Base-by-base conservation (phyloP, 495 filamentous ascomycete genomes). In the Xylaria grammica region DNA sequence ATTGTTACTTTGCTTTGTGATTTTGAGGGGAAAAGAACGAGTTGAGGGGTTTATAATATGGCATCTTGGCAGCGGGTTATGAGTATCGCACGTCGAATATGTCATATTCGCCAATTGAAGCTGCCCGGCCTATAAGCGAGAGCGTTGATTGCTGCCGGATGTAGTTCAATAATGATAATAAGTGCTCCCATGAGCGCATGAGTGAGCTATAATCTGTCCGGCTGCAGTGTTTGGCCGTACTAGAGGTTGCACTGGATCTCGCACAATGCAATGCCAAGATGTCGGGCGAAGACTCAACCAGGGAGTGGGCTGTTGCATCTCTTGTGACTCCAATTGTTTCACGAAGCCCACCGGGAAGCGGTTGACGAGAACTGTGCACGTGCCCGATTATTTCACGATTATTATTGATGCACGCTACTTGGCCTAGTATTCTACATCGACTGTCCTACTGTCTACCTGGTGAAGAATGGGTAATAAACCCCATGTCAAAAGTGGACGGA, bases 281-380 rank as follows among this genome's bases (percentile, higher is more conserved):
- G 40, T 30, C 22, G 13, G 20, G 9, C 53, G 0, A 32, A 36
- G 26, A 42, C 27, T n/a, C 19, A 26, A n/a, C n/a, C 29, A 26
- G 40, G 3, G 15, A 55, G 51, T 15, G 60, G 49, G 60, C 38
- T 8, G 20, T 50, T n/a, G 30, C 45, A 36, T 48, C 48, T 24
- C 34, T 17, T 44, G 50, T 62, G 49, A 62, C 46, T 38, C 59
- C 29, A n/a, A 13, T 60, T 17, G 57, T 60, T 50, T 6, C 34
- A 51, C 46, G 17, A 19, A 30, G 20, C 54, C 24, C 22, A 27
- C 40, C 52, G 4, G 5, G 32, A 40, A 27, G 52, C 13, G 26
- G 13, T 26, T 24, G 13, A 19, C 54, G 24, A 32, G 38, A 32
- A 1, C 24, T 59, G 56, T 34, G 38, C 17, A 29, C 29, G 24